These are phyloP conservation scores for Carex arenaria DNA, from an alignment of 202 grass and related monocot species.

Conservation along the genomic window DNA sequence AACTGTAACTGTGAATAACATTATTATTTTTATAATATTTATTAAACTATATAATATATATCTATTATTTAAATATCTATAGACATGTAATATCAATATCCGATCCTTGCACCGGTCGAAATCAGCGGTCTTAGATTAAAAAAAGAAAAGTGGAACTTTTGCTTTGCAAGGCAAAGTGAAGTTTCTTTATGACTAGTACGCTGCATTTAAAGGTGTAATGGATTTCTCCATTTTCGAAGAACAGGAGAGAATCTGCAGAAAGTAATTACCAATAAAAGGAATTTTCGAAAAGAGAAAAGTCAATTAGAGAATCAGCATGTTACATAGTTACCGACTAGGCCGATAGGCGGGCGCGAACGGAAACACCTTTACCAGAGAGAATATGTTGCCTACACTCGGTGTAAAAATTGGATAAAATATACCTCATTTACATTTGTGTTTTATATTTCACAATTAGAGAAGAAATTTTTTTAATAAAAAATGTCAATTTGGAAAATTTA, in stretches of 20 bases:
- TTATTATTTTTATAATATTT: too few relatives aligned
- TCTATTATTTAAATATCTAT: too few relatives aligned
- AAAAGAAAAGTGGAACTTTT: too few relatives aligned
- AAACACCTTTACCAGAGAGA: neutral
- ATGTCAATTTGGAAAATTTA: too few relatives aligned
- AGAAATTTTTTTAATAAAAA: too few relatives aligned
- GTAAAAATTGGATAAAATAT: neutral
- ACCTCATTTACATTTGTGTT: neutral
- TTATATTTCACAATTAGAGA: too few relatives aligned
- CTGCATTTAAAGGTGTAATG: neutral
- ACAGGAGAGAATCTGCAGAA: neutral
- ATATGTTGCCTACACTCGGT: neutral
- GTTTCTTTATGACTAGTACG: neutral
- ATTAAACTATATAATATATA: too few relatives aligned
- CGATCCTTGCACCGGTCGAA: too few relatives aligned
- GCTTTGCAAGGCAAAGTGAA: too few relatives aligned
- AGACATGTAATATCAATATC: too few relatives aligned
- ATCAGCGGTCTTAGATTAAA: neutral
- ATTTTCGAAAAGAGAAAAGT: neutral
- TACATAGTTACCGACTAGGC: neutral
- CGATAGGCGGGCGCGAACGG: neutral
- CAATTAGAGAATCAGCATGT: neutral
- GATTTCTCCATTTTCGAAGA: neutral
- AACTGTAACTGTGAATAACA: too few relatives aligned
- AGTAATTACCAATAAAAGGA: neutral